Evolutionary conservation across 306 rosid species (phyloP).

Genomic region (Cajanus cajan): DNA sequence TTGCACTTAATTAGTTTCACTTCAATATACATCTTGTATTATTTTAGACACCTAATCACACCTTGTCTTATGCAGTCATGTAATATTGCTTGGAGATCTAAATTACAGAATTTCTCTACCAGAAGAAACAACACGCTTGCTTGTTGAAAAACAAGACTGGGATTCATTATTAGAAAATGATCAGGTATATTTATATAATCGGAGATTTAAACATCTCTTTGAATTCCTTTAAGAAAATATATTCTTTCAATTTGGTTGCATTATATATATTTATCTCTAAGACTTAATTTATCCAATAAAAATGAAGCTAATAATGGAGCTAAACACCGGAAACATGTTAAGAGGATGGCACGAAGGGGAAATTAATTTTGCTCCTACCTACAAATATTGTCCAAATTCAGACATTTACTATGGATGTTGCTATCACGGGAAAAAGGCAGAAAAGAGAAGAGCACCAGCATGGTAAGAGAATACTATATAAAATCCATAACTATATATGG

Average conservation of each 20-base stretch:
- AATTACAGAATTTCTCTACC: conserved; percentile 81
- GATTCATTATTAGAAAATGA: conserved; percentile 63
- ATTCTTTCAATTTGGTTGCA: background rate
- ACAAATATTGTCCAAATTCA: conserved; percentile 76
- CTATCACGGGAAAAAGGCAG: conserved; percentile 43
- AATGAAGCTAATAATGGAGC: conserved; percentile 73
- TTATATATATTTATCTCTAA: background rate
- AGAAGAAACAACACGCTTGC: conserved; percentile 62
- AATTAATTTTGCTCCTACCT: conserved; percentile 79
- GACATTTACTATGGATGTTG: conserved; percentile 62
- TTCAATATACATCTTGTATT: background rate
- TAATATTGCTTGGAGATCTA: conserved; percentile 83
- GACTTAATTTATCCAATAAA: conserved; percentile 3
- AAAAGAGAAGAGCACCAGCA: conserved; percentile 78
- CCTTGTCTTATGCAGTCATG: conserved; percentile 54
- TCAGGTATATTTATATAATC: conserved; percentile 59
- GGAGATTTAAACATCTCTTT: background rate
- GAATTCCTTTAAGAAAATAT: background rate
- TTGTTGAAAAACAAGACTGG: conserved; percentile 65
- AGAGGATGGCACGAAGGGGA: conserved; percentile 81
- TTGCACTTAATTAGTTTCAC: conserved; percentile 13
- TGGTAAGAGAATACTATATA: conserved; percentile 48
- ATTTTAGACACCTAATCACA: conserved; percentile 14
- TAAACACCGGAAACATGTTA: conserved; percentile 52
- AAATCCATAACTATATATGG: background rate